Evolutionary conservation across 164 flowering plant genomes (phyloP), one percentile per base, ranked within the genome.

Genomic region (Santalum album): DNA sequence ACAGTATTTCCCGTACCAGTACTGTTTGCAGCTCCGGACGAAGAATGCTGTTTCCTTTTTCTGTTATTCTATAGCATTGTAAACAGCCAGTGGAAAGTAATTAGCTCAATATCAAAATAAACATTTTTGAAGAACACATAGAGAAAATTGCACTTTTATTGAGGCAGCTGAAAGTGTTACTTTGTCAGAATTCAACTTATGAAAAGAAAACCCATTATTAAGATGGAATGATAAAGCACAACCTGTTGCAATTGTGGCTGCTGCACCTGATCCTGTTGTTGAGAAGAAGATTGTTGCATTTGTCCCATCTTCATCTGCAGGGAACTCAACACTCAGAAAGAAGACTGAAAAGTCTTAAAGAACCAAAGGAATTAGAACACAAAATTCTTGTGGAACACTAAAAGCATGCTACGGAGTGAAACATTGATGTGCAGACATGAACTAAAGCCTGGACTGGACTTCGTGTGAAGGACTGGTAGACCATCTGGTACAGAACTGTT

Each of bases 11-110:
- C 90, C 1, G 89, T 86, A 29, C 94, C 90, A 27, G 87, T 80
- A 65, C 92, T 88, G 54, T 80, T 83, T 56, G 92, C 90, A 65
- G 90, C 65, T 54, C 96, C 90, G 62, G 96, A 86, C 55, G 94
- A 81, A 58, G 85, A 69, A 45, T 76, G 78, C 17, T 78, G 87
- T 65, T 77, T 86, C 63, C 90, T 78, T 71, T 86, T 88, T 63
- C 84, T 73, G 72, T 72, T 83, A 60, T 72, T 79, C 90, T 86
- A 69, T 58, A 38, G 59, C 53, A 52, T 39, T 40, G 54, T 23
- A 51, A 54, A 38, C 25, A 56, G 51, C 22, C 51, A 52, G 27
- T 34, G 25, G 23, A 43, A 26, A 60, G 22, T 19, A 21, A 53
- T 63, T 25, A 65, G 54, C 57, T 20, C 38, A 44, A n/a, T 17